Evolutionary conservation across 345 rosid genomes (phyloP), one percentile per base, ranked within the genome.

Genomic region (Firmiana major): DNA sequence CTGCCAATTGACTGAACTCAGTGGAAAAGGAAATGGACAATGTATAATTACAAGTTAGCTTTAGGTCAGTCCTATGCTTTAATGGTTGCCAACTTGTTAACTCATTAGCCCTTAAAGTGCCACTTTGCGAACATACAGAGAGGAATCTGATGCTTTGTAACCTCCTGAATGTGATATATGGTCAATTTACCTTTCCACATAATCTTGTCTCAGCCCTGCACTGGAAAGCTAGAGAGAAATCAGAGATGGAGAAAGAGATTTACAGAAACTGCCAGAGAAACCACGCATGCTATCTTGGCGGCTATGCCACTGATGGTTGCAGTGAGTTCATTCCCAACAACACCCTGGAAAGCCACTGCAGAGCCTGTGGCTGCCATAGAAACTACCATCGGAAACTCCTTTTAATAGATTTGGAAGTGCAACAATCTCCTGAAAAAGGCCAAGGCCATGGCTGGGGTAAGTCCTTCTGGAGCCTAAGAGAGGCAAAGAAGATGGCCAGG

Each of bases 401-500:
- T 26, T 9, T 28, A 1, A 24, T 28, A 16, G 69, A 62, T 11
- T 28, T 62, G 26, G 45, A 42, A 4, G 51, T 8, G 34, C 34
- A 31, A 10, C 28, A 7, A 15, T 43, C 55, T 28, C 19, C 42
- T 28, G 74, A 15, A 22, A 48, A 48, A 8, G 58, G 42, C 42
- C 42, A 48, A 8, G 58, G 42, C 42, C 42, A 12, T 26, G 57
- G 40, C 9, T 3, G n/a, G 24, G 58, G 4, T 10, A 63, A 38
- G 48, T 42, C 77, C 3, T 80, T 58, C 49, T 45, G 73, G 43
- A 85, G 77, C 77, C 76, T 82, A 21, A 79, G 87, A 77, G 80
- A 79, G 78, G 84, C 80, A 71, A 80, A 82, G 72, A 78, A 73
- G 66, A 64, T 82, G 0, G 85, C 85, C 63, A 72, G 87, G 77